These are phyloP conservation scores for Hyphodiscus sp. DNA, from an alignment of 2,329 filamentous ascomycete genomes.

Conservation along the genomic window DNA sequence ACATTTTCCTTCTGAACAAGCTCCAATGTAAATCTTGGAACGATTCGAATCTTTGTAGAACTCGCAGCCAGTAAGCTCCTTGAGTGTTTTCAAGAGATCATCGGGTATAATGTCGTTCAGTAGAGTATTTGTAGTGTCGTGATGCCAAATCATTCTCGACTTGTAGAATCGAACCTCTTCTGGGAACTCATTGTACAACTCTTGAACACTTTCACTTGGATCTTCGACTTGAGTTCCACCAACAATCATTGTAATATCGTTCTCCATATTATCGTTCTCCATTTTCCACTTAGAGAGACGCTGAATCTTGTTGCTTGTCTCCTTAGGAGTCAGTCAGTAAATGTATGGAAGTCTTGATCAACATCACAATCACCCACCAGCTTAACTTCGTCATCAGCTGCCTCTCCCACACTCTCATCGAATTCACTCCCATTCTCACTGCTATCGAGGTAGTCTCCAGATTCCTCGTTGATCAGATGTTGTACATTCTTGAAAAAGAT, in stretches of 20 bases:
- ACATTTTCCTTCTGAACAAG: constrained; percentile 5
- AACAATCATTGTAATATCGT: too few species aligned
- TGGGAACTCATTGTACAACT: constrained; percentile 1
- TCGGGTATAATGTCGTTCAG: constrained; percentile 13
- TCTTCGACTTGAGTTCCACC: too few species aligned
- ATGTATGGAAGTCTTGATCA: neutral
- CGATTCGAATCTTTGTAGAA: constrained; percentile 14
- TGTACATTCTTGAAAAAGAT: neutral
- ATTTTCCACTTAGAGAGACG: constrained; percentile 12
- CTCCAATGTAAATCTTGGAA: constrained; percentile 17
- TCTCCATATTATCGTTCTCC: neutral
- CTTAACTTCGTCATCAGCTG: constrained; percentile 5
- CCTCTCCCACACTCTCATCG: constrained; percentile 5
- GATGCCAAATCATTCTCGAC: neutral
- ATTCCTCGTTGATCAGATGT: constrained; percentile 13
- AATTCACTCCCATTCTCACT: constrained; percentile 6
- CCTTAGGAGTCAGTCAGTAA: constrained; percentile 8
- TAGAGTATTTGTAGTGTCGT: neutral
- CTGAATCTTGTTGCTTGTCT: constrained; percentile 16
- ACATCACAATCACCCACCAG: constrained; percentile 2
- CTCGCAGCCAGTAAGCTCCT: constrained; percentile 16
- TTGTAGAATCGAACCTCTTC: constrained; percentile 9
- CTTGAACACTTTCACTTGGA: too few species aligned
- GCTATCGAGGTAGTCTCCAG: constrained; percentile 3
- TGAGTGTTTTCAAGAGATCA: constrained; percentile 8